Base-by-base conservation (phyloP, 1,284 basidiomycete genomes). In the Mycena sp. region DNA sequence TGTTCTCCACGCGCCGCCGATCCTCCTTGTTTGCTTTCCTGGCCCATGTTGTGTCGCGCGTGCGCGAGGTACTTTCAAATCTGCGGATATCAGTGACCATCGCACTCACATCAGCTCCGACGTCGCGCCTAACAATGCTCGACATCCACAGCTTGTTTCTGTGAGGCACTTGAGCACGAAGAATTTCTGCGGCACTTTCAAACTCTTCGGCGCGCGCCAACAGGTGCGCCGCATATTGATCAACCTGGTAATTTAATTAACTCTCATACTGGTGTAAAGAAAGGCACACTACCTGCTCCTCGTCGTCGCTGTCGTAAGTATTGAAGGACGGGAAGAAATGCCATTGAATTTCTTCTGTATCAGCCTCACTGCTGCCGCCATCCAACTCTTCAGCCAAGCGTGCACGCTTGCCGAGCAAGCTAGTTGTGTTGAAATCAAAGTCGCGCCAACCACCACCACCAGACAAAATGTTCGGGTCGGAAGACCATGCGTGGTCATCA, bases 91-190 rank as follows among this genome's bases (percentile, higher is more conserved):
- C 52, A 23, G 26, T 25, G 10, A 54, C 29, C 52, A 54, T 54
- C n/a, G 9, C 5, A 17, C 40, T 32, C 2, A 54, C 52, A 54
- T 54, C 52, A 25, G 3, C 6, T 14, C 52, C 52, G 17, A 54
- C 32, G 40, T 54, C 16, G 17, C 40, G 40, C 28, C 16, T 43
- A 28, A 43, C 28, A 32, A 44, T 25, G 16, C 52, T 43, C 2
- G 52, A 44, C 52, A 54, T 44, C 52, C 51, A 53, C 4, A 54
- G 21, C 28, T 38, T 41, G 10, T 54, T 54, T 25, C 41, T 19
- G 41, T 32, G 40, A 6, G 40, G 28, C 6, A 44, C 29, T 32
- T 54, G 52, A 23, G 40, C 29, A 3, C 52, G 40, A 32, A 54
- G 40, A 30, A 54, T 54, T 7, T 23, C 52, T 3, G 40, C 52